A percentile compares a stretch with the other conserved stretches of the same genome.
Evolutionary conservation across 805 yeast genomes (phyloP).

Genomic region (Monosporozyma solicola): DNA sequence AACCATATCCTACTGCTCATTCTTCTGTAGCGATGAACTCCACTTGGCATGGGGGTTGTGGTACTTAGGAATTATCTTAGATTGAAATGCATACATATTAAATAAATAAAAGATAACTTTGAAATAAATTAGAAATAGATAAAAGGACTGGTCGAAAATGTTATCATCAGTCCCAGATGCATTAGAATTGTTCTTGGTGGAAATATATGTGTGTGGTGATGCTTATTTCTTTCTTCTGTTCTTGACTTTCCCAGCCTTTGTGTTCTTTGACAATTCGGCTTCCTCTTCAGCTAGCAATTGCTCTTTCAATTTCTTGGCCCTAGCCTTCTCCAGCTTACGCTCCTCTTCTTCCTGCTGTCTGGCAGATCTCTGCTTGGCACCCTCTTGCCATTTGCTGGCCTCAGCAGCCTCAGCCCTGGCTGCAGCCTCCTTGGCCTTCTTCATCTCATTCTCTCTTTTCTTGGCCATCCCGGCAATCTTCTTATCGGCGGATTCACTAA

Average conservation of each 20-base stretch:
- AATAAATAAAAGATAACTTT: background rate
- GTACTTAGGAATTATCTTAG: background rate
- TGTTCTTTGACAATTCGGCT: constrained; percentile 16
- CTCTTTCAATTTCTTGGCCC: constrained; percentile 26
- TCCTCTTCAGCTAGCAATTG: constrained; percentile 28
- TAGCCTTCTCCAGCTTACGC: constrained; percentile 24
- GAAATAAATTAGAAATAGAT: background rate
- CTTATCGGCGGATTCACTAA: constrained; percentile 29
- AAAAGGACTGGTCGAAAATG: background rate
- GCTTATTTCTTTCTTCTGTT: constrained; percentile 12
- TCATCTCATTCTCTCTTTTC: constrained; percentile 26
- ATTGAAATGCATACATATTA: background rate
- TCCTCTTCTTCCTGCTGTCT: constrained; percentile 26
- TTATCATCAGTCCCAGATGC: background rate
- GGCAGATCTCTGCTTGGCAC: constrained; percentile 18
- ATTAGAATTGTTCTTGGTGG: background rate
- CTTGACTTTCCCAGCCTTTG: constrained; percentile 18
- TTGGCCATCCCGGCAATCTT: constrained; percentile 30
- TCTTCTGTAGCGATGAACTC: too few species aligned
- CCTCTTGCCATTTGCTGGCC: constrained; percentile 29
- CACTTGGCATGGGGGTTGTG: too few species aligned
- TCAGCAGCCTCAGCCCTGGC: constrained; percentile 26
- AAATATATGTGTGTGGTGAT: too few species aligned
- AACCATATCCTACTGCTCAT: constrained; percentile 5
- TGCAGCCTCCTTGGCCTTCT: constrained; percentile 18